These are phyloP conservation scores for Penicillium sp. DNA, from an alignment of 2,329 filamentous ascomycete species.

Conservation along the genomic window DNA sequence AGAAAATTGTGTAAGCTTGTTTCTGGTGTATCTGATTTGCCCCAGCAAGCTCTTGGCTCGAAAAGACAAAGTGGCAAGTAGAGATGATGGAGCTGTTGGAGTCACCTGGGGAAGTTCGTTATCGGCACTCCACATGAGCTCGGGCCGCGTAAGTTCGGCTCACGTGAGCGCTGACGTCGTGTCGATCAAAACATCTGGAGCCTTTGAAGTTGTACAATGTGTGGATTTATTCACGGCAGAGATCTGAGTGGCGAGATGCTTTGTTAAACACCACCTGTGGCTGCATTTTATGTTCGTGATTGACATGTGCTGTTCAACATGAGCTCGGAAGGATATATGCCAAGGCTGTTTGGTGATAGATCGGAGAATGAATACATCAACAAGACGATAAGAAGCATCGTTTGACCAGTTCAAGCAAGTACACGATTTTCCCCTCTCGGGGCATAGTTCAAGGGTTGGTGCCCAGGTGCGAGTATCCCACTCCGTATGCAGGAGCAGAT, in stretches of 20 bases:
- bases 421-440: too few species aligned
- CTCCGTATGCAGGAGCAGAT: not conserved
- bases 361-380: too few species aligned
- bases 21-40: not conserved
- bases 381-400: too few species aligned
- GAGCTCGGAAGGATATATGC: not conserved
- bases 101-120: constrained; percentile 13
- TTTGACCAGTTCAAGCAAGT: too few species aligned
- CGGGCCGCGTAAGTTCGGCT: constrained; percentile 22
- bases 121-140: constrained; percentile 22
- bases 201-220: not conserved
- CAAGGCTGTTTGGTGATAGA: not conserved
- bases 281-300: not conserved
- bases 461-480: not conserved
- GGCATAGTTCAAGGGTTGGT: too few species aligned
- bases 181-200: not conserved
- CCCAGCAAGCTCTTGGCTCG: not conserved
- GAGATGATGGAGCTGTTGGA: constrained; percentile 8
- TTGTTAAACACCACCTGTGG: not conserved
- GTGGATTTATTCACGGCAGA: not conserved
- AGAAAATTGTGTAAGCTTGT: not conserved
- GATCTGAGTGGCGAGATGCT: not conserved
- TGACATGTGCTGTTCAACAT: constrained; percentile 6
- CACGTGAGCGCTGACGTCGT: constrained; percentile 27
- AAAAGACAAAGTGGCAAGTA: not conserved